Base-by-base conservation (phyloP, 768 basidiomycete genomes). In the Pleurotus djamor region DNA sequence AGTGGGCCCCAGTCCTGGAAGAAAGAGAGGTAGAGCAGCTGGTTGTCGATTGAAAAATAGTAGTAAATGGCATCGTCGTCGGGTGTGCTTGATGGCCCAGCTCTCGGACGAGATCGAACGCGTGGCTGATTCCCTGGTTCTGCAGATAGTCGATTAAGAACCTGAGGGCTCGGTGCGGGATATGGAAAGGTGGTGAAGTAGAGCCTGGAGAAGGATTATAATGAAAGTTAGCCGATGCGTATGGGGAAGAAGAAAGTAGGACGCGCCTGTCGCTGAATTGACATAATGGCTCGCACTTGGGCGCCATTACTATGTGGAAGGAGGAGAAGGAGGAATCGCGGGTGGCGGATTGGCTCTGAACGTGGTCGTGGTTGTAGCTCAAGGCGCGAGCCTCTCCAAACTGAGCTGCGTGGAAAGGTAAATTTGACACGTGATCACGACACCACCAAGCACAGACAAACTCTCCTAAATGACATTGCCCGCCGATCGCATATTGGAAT, bases 1-100 rank as follows among this genome's bases (percentile, higher is more conserved):
- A 95, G 79, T 34, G 94, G 94, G 12, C 94, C 94, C 88, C 92
- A 96, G 72, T 97, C 94, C 70, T 94, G 88, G 71, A 91, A 96
- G 82, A 97, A 97, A 35, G 91, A 92, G 64, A 94, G 83, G 77
- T 97, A 97, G 65, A 90, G 82, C 38, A 97, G 82, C 64, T 94
- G 90, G 79, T 95, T 89, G 74, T 97, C 94, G 76, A 96, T 85
- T 59, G 91, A 92, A 78, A 96, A 94, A 76, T 89, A 96, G 75
- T 92, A 92, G 72, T 92, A 92, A 56, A 82, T 80, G 59, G 88
- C 84, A 63, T 84, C 80, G 64, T 90, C 89, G 66, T 94, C 90
- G 21, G 88, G 85, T 13, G 89, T 82, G 28, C 83, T 77, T 45
- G 86, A 82, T 35, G 84, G 82, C n/a, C 83, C 81, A 41, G 77